Percentiles rank a stretch among this genome's conserved stretches.
Conservation (phyloP, 331 rosid genomes). For the Quercus tomentella region DNA sequence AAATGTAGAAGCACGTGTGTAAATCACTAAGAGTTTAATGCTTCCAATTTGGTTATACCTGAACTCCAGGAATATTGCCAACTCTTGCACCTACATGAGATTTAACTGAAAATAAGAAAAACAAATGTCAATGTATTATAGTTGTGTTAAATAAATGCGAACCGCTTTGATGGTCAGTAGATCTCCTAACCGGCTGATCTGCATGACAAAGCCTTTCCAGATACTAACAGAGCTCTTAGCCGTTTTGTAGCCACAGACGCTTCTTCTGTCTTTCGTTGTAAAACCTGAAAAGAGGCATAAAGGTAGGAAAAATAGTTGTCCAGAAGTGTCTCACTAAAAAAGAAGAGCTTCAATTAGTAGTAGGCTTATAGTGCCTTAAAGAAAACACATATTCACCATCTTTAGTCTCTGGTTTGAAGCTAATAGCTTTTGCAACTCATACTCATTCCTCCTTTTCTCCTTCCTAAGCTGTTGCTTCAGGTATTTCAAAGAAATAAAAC, state of each 20-base stretch:
- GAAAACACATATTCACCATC: conserved; percentile 39
- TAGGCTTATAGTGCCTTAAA: neutral
- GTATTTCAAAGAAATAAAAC: conserved; percentile 19
- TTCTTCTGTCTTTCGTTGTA: conserved; percentile 85
- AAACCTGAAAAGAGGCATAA: conserved; percentile 45
- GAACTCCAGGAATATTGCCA: conserved; percentile 31
- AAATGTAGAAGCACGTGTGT: neutral
- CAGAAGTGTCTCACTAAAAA: neutral
- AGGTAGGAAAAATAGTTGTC: neutral
- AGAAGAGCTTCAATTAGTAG: too few relatives aligned
- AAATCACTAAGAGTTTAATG: neutral
- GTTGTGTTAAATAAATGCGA: neutral
- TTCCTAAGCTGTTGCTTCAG: conserved; percentile 66
- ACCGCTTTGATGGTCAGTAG: conserved; percentile 6
- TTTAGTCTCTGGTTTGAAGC: conserved; percentile 69
- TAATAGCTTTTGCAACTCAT: conserved; percentile 53
- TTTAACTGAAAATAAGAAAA: conserved; percentile 6
- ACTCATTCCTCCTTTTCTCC: conserved; percentile 54
- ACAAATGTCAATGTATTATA: neutral
- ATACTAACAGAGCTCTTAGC: conserved; percentile 55
- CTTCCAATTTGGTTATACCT: conserved; percentile 45
- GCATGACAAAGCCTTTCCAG: conserved; percentile 48
- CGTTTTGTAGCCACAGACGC: conserved; percentile 63
- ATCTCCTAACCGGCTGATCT: conserved; percentile 46
- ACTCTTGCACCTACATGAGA: conserved; percentile 50